These are phyloP conservation scores for Paramecium octaurelia DNA, from an alignment of 73 alveolate species.

Conservation along the genomic window DNA sequence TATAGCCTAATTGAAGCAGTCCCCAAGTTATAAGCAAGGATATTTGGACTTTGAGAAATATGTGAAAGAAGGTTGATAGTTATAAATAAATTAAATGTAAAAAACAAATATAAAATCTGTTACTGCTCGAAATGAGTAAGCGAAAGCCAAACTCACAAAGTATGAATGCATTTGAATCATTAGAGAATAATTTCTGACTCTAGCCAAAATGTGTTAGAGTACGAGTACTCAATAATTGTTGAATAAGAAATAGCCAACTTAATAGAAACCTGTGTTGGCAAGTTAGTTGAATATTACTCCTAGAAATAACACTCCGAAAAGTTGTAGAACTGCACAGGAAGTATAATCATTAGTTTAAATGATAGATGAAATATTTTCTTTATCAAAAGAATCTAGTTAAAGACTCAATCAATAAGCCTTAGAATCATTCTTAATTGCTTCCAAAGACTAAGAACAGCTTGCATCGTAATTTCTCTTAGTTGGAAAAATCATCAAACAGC, in stretches of 20 bases:
- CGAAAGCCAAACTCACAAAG: neutral
- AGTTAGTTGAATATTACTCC: neutral
- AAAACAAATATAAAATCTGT: conserved; percentile 13
- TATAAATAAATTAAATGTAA: neutral
- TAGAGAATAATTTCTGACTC: neutral
- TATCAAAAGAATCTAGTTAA: neutral
- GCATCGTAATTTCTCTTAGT: neutral
- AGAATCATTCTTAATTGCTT: conserved; percentile 8
- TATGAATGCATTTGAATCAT: neutral
- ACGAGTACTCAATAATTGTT: neutral
- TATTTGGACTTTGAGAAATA: conserved; percentile 7
- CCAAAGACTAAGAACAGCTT: conserved; percentile 8
- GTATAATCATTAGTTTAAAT: neutral
- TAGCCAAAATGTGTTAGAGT: neutral
- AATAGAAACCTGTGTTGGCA: neutral
- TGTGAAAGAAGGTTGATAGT: conserved; percentile 16
- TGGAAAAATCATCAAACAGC: neutral
- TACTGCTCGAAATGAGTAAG: neutral
- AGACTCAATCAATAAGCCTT: neutral
- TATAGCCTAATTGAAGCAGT: neutral
- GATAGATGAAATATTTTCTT: neutral
- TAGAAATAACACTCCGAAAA: conserved; percentile 18
- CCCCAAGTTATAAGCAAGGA: neutral
- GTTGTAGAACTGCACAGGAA: conserved; percentile 28
- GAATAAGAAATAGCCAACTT: neutral